These are phyloP conservation scores for Backusella morwellensis DNA, from an alignment of 192 early-diverging fungal genomes.

Conservation along the genomic window DNA sequence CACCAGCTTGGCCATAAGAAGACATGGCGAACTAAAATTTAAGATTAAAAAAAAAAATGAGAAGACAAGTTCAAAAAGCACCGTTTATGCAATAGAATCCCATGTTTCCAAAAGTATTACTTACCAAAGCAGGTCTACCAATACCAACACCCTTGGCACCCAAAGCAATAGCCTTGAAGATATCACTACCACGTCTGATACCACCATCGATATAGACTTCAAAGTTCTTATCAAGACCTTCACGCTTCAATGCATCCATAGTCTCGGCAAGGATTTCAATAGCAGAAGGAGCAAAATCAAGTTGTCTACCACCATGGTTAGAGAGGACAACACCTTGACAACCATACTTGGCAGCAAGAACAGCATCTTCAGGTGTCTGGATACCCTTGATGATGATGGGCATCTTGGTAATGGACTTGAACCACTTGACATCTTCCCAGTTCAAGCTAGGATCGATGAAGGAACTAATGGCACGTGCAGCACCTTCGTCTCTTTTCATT, in stretches of 20 bases:
- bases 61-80: not conserved
- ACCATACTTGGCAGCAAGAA: constrained; percentile 75
- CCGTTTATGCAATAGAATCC: not conserved
- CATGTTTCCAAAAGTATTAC: not conserved
- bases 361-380: constrained; percentile 87
- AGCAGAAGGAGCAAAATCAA: constrained; percentile 65
- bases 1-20: constrained; percentile 83
- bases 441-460: constrained; percentile 84
- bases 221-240: constrained; percentile 52
- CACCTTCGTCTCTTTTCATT: constrained; percentile 51
- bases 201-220: constrained; percentile 97
- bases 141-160: constrained; percentile 91
- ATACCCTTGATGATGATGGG: constrained; percentile 95
- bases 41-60: not conserved
- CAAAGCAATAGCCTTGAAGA: constrained; percentile 94
- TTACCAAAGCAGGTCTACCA: constrained; percentile 68
- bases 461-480: constrained; percentile 64
- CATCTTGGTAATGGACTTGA: constrained; percentile 77
- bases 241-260: constrained; percentile 64
- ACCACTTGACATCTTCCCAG: constrained; percentile 91
- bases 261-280: constrained; percentile 92
- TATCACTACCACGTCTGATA: constrained; percentile 85
- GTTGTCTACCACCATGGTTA: constrained; percentile 97
- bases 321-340: constrained; percentile 85
- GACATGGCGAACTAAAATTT: constrained; percentile 57